Base-by-base conservation (phyloP, 352 stramenopile genomes). In the Phytophthora citrophthora region DNA sequence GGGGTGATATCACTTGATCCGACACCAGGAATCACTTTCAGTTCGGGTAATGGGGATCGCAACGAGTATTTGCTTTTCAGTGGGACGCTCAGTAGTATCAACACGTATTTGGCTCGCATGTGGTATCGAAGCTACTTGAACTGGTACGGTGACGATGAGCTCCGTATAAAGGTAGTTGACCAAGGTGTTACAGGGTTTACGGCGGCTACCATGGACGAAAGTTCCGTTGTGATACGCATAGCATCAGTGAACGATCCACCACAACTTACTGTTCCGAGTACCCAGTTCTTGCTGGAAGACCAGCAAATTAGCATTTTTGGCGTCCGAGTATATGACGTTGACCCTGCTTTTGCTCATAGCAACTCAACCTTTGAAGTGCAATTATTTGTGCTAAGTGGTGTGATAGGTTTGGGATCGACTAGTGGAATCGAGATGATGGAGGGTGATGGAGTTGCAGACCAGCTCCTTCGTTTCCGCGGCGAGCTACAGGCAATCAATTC, bases 41-140 rank as follows among this genome's bases (percentile, higher is more conserved):
- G 64, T 13, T 74, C 70, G 45, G 83, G 83, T 3, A 78, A 72
- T 34, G 83, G 79, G 1, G 51, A 70, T 20, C 65, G 53, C 11
- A 82, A 89, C 47, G 79, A 84, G 23, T 89, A 79, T 34, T 44
- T 90, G 26, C 58, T 94, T 2, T 89, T 92, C 54, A 91, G 80
- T 31, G 86, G 83, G 1, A 48, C 70, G 8, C 57, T 92, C 10
- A 86, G 69, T 43, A 76, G 69, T n/a, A 70, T 94, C 15, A 94
- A 94, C 39, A 43, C 51, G 5, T 61, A 86, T 44, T 51, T 94
- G 36, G 63, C 75, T 15, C 61, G 34, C 0, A 49, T 92, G 11
- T 76, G 65, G 43, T 94, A 92, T 51, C 62, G 77, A 44, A 71
- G 68, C 11, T 91, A 86, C 20, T 51, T 90, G 44, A 90, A 94